phyloP scores from a whole-genome alignment of 78 protist genomes.

The Tieghemostelium lacteum region DNA sequence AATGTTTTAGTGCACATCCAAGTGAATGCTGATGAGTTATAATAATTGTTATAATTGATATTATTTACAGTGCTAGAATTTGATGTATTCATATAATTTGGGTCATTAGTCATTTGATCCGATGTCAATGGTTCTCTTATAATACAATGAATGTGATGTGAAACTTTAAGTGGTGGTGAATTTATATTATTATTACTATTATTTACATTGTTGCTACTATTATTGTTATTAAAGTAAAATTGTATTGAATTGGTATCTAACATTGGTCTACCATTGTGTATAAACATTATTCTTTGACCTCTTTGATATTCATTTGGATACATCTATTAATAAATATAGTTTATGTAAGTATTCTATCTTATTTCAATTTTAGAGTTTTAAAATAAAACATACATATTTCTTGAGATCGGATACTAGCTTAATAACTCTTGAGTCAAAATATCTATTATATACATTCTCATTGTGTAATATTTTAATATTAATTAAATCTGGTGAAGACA shows the following conservation, averaged over 20 bases:
- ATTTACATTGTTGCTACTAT: not conserved
- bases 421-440: constrained; percentile 2
- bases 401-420: constrained; percentile 38
- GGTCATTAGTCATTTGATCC: constrained; percentile 41
- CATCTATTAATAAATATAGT: constrained; percentile 23
- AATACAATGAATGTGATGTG: constrained; percentile 22
- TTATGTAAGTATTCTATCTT: no score
- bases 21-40: not conserved
- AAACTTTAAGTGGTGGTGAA: no score
- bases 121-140: constrained; percentile 34
- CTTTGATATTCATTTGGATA: constrained; percentile 29
- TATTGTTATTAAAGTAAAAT: not conserved
- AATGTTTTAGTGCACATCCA: constrained; percentile 58
- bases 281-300: constrained; percentile 36
- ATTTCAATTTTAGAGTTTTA: not conserved
- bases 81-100: not conserved
- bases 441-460: constrained; percentile 28
- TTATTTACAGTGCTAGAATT: not conserved
- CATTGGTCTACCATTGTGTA: constrained; percentile 64
- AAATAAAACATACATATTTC: constrained; percentile 35
- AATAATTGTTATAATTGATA: not conserved
- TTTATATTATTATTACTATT: no score
- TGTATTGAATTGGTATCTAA: constrained; percentile 9
- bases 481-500: constrained; percentile 6
- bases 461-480: constrained; percentile 26